Evolutionary conservation across 352 stramenopile genomes (phyloP).

Genomic region (Pythium volutum): DNA sequence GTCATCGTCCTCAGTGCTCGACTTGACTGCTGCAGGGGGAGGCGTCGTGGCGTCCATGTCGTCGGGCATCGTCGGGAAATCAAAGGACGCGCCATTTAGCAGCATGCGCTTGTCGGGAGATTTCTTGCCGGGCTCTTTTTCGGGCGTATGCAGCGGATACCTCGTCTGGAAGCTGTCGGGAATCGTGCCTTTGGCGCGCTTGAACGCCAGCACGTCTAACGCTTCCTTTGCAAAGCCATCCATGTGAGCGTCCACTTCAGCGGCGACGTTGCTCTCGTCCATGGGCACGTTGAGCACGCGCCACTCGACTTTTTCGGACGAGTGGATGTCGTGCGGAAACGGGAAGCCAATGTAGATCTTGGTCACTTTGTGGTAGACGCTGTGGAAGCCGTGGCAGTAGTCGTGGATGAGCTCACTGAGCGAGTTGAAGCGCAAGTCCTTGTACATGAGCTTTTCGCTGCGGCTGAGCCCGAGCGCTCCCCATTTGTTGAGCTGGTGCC

Average conservation of each 20-base stretch:
- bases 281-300: constrained; percentile 72
- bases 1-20: constrained; percentile 29
- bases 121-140: constrained; percentile 45
- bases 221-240: constrained; percentile 72
- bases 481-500: constrained; percentile 76
- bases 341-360: constrained; percentile 86
- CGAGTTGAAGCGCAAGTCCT: constrained; percentile 78
- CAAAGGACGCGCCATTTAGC: constrained; percentile 31
- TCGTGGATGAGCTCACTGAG: constrained; percentile 74
- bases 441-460: constrained; percentile 82
- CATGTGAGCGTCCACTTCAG: constrained; percentile 52
- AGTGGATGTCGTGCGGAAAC: constrained; percentile 84
- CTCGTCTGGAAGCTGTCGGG: constrained; percentile 59
- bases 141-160: constrained; percentile 56
- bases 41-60: constrained; percentile 20
- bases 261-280: constrained; percentile 34
- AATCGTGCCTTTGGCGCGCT: constrained; percentile 55
- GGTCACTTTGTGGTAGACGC: constrained; percentile 59
- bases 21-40: constrained; percentile 14
- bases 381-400: constrained; percentile 60
- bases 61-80: constrained; percentile 32
- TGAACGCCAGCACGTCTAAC: constrained; percentile 60
- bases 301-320: constrained; percentile 85
- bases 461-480: constrained; percentile 81
- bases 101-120: constrained; percentile 38